Evolutionary conservation across 2,329 filamentous ascomycete species (phyloP), one percentile per base, ranked within the genome.

Genomic region (Thyridium curvatum): DNA sequence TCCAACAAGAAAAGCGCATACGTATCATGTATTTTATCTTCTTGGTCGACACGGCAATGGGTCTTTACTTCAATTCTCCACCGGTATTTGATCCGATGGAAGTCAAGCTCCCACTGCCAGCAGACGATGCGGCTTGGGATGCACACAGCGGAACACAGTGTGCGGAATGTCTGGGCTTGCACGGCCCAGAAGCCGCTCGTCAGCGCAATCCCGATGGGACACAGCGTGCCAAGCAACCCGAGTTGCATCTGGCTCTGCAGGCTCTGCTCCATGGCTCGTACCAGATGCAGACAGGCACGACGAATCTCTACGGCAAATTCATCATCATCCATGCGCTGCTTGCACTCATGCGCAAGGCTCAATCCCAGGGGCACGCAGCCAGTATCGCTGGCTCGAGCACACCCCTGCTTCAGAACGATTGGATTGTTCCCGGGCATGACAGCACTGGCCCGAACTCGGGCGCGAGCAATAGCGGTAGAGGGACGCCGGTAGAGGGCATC

Each of bases 71-170:
- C 69, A 87, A 88, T 55, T 62, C 64, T n/a, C 59, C 69, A 9
- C 73, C 82, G 12, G 68, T 76, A 33, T 76, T 87, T 32, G 77
- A 86, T 42, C 62, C 71, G 8, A 68, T 79, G 28, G 82, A 86
- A 47, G 69, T 87, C 37, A 68, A 70, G 21, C 58, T 87, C 30
- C 81, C 82, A n/a, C 62, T 89, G 6, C 84, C 84, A 8, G 73
- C 76, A 12, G 83, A 88, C 49, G 84, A 88, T 56, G 80, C 79
- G 13, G 77, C 79, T 3, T 88, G 84, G 83, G 83, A 87, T 48
- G 83, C 84, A 4, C 65, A 62, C 26, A 72, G 68, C 30, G 59
- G 66, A 5, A 58, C 69, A 13, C 73, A 79, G 30, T 88, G 83
- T 53, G 79, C 78, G 16, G 69, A 76, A 45, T 78, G 81, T 7